Evolutionary conservation across 306 rosid species (phyloP).

Genomic region (Trifolium pratense): DNA sequence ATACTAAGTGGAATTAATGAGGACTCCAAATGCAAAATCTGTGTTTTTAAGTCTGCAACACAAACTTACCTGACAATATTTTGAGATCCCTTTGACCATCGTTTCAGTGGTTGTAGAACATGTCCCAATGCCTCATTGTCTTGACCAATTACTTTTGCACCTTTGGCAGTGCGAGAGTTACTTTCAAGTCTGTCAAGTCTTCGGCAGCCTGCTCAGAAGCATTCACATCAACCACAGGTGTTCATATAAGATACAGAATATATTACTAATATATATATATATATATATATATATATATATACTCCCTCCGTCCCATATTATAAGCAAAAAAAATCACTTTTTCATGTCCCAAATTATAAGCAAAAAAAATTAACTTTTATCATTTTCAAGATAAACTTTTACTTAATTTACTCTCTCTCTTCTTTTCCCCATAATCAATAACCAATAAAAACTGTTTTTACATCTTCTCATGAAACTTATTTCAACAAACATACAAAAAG

Average conservation of each 20-base stretch:
- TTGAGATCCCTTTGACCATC: constrained; percentile 71
- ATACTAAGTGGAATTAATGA: constrained; percentile 26
- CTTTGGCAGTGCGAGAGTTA: constrained; percentile 80
- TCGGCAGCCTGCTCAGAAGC: constrained; percentile 61
- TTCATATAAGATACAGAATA: constrained; percentile 19
- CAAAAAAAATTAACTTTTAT: no score
- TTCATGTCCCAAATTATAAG: no score
- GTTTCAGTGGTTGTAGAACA: constrained; percentile 68
- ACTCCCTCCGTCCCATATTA: no score
- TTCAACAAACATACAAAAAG: no score
- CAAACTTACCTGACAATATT: constrained; percentile 60
- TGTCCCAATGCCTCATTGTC: constrained; percentile 77
- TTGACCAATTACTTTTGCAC: constrained; percentile 77
- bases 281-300: no score
- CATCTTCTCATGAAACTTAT: no score
- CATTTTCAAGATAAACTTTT: no score
- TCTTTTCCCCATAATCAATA: no score
- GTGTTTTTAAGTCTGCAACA: constrained; percentile 26
- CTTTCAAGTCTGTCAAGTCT: constrained; percentile 76
- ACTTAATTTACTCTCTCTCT: no score
- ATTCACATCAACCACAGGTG: constrained; percentile 13
- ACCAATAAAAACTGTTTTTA: no score
- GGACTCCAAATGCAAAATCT: constrained; percentile 14
- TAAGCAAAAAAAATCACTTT: no score
- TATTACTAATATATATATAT: background rate